These are phyloP conservation scores for Microbotryum silenes-acaulis DNA, from an alignment of 1,284 basidiomycete genomes.

Conservation along the genomic window DNA sequence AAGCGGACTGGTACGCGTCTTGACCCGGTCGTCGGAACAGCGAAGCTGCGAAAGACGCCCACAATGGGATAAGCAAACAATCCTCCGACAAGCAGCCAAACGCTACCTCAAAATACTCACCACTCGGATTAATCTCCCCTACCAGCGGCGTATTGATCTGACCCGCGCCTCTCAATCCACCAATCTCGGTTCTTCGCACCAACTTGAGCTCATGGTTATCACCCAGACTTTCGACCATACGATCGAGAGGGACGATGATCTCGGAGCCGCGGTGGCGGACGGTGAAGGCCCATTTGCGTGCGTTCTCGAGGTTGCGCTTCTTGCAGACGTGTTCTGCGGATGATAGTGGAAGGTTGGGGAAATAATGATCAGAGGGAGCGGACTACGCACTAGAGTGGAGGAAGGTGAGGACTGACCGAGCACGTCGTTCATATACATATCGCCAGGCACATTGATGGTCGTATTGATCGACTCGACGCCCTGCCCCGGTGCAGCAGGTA, in stretches of 20 bases:
- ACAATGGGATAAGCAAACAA: too few relatives aligned
- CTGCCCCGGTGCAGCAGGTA: constrained; percentile 7
- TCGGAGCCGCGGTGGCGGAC: constrained; percentile 57
- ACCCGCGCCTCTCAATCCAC: constrained; percentile 51
- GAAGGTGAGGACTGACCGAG: constrained; percentile 52
- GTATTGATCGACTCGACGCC: constrained; percentile 30
- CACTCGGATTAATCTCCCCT: constrained; percentile 48
- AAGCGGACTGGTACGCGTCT: constrained; percentile 45
- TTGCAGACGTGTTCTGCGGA: constrained; percentile 53
- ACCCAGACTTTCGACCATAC: constrained; percentile 88
- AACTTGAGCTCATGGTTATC: constrained; percentile 77
- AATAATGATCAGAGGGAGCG: constrained; percentile 3
- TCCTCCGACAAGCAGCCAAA: constrained; percentile 3
- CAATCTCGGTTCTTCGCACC: constrained; percentile 68
- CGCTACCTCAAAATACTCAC: constrained; percentile 44
- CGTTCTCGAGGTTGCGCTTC: constrained; percentile 54
- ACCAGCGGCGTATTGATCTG: constrained; percentile 42
- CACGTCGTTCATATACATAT: constrained; percentile 97
- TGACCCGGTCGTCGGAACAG: constrained; percentile 80
- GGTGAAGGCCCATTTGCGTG: constrained; percentile 75
- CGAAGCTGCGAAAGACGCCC: constrained; percentile 53
- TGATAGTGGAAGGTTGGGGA: neutral
- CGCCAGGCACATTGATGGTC: constrained; percentile 51
- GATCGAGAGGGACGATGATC: constrained; percentile 82
- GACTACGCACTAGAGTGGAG: constrained; percentile 22